Conservation (phyloP, 192 early-diverging fungal species). For the Mortierella claussenii region DNA sequence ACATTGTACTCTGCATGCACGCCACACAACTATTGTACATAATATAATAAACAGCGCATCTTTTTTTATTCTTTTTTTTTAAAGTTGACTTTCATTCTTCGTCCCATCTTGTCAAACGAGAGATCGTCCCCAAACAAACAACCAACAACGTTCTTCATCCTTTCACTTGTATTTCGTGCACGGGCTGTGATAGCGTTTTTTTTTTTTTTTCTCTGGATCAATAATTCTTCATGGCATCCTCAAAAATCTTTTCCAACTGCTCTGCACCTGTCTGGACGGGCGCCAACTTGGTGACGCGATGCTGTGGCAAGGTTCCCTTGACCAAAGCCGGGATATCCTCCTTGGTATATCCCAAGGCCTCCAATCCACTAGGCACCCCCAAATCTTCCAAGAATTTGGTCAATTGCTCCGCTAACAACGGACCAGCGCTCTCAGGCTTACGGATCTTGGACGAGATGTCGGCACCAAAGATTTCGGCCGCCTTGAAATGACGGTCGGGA, state of each 20-base stretch:
- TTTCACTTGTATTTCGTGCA: neutral
- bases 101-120: no score
- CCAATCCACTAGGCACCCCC: conserved; percentile 86
- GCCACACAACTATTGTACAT: no score
- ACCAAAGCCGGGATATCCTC: conserved; percentile 79
- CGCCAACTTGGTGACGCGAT: conserved; percentile 92
- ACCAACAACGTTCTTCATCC: no score
- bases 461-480: conserved; percentile 76
- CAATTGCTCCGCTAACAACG: conserved; percentile 78
- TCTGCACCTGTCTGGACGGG: conserved; percentile 73
- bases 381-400: conserved; percentile 78
- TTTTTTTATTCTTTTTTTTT: no score
- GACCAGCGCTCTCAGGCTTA: conserved; percentile 77
- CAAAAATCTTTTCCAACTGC: conserved; percentile 73
- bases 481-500: conserved; percentile 89
- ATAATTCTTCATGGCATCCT: conserved; percentile 65
- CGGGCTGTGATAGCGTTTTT: no score
- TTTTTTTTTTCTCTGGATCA: neutral
- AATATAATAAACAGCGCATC: no score
- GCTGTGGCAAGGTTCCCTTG: conserved; percentile 89
- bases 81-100: no score
- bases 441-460: conserved; percentile 57
- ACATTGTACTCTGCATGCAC: no score
- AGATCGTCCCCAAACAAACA: no score
- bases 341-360: conserved; percentile 78